phyloP scores from a whole-genome alignment of 2,329 filamentous ascomycete species.

The Huntiella moniliformis region DNA sequence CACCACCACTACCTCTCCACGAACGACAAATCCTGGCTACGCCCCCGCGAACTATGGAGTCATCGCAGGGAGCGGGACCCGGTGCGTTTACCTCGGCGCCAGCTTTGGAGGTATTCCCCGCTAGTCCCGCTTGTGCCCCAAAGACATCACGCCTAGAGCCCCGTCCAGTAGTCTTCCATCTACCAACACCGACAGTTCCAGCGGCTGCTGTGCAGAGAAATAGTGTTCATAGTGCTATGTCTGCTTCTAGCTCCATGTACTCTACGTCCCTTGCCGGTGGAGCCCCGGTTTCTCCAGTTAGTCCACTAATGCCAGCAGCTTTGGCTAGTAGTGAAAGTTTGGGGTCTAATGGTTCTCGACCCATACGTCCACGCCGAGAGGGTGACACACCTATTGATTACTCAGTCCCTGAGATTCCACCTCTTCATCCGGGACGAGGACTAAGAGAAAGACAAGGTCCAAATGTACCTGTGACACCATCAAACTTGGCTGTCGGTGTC shows the following conservation, averaged over 20 bases:
- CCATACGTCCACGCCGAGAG: too few relatives aligned
- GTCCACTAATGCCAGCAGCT: too few relatives aligned
- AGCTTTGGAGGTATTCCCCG: constrained; percentile 3
- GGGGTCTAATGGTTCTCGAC: too few relatives aligned
- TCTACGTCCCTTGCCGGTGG: neutral
- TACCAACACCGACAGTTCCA: too few relatives aligned
- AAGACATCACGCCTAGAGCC: constrained; percentile 6
- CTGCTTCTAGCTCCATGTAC: neutral
- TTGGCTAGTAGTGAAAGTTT: neutral
- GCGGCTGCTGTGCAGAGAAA: neutral
- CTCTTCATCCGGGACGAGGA: constrained; percentile 9
- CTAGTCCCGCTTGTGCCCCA: constrained; percentile 8
- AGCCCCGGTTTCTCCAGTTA: too few relatives aligned
- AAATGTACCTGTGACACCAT: too few relatives aligned
- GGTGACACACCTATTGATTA: too few relatives aligned
- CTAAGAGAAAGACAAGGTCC: neutral
- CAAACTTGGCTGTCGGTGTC: neutral
- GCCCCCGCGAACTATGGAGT: constrained; percentile 10
- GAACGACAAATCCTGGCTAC: constrained; percentile 8
- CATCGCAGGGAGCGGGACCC: constrained; percentile 1
- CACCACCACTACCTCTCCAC: constrained; percentile 4
- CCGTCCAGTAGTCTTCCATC: neutral
- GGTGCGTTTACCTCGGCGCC: constrained; percentile 2
- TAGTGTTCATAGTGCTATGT: neutral
- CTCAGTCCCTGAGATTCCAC: neutral